Conservation (phyloP, 2,329 filamentous ascomycete species). For the Pyricularia grisea region DNA sequence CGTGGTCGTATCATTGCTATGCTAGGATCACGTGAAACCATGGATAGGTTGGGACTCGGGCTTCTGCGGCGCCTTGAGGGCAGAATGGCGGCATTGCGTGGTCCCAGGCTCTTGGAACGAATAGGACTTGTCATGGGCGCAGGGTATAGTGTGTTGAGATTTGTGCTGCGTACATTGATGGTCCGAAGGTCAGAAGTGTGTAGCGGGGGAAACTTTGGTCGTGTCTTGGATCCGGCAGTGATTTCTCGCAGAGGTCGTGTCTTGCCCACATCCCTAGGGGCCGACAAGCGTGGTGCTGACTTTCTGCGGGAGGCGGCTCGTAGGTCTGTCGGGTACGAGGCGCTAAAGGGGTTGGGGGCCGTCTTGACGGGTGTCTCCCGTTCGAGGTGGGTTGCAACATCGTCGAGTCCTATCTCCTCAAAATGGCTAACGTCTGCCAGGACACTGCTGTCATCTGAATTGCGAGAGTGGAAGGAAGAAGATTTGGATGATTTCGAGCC, state of each 20-base stretch:
- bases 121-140: slow-evolving; percentile 17
- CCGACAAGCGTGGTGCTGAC: slow-evolving; percentile 17
- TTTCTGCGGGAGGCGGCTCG: slow-evolving; percentile 20
- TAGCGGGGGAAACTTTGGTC: slow-evolving; percentile 35
- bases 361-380: slow-evolving; percentile 26
- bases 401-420: slow-evolving; percentile 84
- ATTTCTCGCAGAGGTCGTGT: slow-evolving; percentile 23
- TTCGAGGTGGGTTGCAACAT: slow-evolving; percentile 28
- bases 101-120: slow-evolving; percentile 22
- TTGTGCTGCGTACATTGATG: slow-evolving; percentile 42
- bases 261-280: slow-evolving; percentile 20
- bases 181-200: slow-evolving; percentile 33
- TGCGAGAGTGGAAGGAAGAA: slow-evolving; percentile 75
- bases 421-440: slow-evolving; percentile 73
- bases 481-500: slow-evolving; percentile 83
- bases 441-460: slow-evolving; percentile 62
- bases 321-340: slow-evolving; percentile 33
- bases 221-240: slow-evolving; percentile 19
- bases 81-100: slow-evolving; percentile 27
- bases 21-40: slow-evolving; percentile 32
- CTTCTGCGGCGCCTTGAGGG: slow-evolving; percentile 35
- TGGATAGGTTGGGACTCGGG: slow-evolving; percentile 38
- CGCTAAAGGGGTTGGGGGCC: slow-evolving; percentile 38
- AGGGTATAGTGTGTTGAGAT: slow-evolving; percentile 24
- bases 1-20: slow-evolving; percentile 29